Evolutionary conservation across 345 rosid species (phyloP), one percentile per base, ranked within the genome.

Genomic region (Populus tremula): DNA sequence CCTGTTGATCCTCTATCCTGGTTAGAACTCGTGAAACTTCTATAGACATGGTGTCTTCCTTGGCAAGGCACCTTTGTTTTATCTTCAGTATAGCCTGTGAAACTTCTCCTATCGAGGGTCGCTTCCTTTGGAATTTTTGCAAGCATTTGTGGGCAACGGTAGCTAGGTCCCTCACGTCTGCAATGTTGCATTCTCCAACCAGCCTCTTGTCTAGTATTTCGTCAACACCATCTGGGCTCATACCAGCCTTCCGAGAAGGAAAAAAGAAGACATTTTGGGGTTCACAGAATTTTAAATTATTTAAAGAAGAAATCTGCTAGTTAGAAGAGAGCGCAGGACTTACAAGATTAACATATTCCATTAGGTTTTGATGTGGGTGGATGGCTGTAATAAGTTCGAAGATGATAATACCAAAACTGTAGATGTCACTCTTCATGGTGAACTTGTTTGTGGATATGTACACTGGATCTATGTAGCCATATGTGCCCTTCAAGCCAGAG

Each of bases 301-400:
- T 10, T 17, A 35, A 62, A 35, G 50, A 33, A 71, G 8, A 62
- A 54, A 2, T 23, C 8, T 16, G 63, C 35, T 17, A 38, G 21
- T 3, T 68, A 38, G 5, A 20, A 47, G 43, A 43, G 39, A 54
- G 43, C 6, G 64, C 49, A 61, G 45, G 9, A 83, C 93, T 86
- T 85, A 96, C 99, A 20, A 96, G 93, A 87, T 93, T 87, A 54
- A 92, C 76, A 72, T 93, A 93, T 82, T 93, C 99, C 96, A 96
- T 90, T 41, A 93, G 85, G 86, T 93, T 93, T 78, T 96, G 97
- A 56, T 92, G 95, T 4, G 99, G 99, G 70, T 93, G 98, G 67
- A 93, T 96, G 56, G 96, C 96, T 14, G 99, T 92, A 53, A 96
- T 89, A 77, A 96, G 97, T 82, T 96, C 98, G 33, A 93, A 92